Evolutionary conservation across 2,329 filamentous ascomycete genomes (phyloP).

Genomic region (Chaetoscypha palmicola): DNA sequence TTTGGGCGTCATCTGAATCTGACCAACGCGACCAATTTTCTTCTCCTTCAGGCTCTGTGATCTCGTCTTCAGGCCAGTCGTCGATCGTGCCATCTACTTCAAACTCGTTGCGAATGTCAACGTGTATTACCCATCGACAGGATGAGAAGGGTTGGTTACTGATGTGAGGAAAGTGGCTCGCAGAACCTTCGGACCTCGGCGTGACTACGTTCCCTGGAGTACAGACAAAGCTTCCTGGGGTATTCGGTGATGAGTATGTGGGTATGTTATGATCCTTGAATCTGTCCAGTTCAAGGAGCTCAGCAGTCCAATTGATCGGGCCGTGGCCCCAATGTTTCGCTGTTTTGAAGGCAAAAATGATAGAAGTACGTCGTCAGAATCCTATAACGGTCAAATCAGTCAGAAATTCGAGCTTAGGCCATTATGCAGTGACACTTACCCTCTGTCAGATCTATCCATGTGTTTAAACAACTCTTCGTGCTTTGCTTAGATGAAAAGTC

Average conservation of each 20-base stretch:
- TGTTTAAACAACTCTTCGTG: slow-evolving; percentile 24
- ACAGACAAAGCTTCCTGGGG: no score
- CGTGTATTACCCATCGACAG: no score
- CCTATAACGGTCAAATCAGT: slow-evolving; percentile 4
- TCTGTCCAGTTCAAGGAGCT: neutral
- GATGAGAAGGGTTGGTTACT: no score
- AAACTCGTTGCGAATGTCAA: no score
- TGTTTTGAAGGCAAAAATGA: slow-evolving; percentile 26
- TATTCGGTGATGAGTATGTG: neutral
- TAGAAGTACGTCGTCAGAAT: slow-evolving; percentile 29
- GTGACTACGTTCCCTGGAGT: no score
- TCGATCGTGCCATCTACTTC: no score
- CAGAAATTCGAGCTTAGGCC: no score
- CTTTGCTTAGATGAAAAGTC: slow-evolving; percentile 25
- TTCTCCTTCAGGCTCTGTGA: neutral
- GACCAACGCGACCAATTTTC: neutral
- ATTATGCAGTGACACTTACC: no score
- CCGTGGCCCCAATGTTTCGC: slow-evolving; percentile 6
- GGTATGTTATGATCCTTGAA: neutral
- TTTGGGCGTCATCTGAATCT: neutral
- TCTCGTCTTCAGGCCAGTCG: no score
- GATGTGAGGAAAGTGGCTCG: no score
- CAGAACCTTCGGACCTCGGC: no score
- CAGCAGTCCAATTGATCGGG: neutral
- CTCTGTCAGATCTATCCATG: slow-evolving; percentile 23